Evolutionary conservation across 768 basidiomycete genomes (phyloP).

Genomic region (Hypholoma sublateritium): DNA sequence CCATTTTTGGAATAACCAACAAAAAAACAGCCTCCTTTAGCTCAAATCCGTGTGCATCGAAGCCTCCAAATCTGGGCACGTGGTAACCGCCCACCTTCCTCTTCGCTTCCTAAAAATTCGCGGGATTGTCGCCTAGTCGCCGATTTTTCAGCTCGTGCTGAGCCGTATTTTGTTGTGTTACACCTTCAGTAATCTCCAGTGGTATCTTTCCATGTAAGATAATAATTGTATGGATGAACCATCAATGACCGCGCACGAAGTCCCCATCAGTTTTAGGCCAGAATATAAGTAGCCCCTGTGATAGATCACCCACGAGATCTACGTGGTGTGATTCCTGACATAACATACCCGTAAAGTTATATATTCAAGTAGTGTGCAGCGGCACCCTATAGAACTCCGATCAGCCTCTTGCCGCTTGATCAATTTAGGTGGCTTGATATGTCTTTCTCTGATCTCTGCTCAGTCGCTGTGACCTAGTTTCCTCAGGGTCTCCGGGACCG

Average conservation of each 20-base stretch:
- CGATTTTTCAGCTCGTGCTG: neutral
- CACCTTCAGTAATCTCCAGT: too few species aligned
- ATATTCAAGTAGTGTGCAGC: conserved; percentile 7
- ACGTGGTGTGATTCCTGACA: neutral
- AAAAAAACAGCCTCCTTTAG: conserved; percentile 14
- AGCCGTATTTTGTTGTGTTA: neutral
- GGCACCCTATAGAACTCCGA: conserved; percentile 17
- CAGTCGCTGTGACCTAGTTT: neutral
- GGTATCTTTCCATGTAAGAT: too few species aligned
- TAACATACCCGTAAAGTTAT: conserved; percentile 16
- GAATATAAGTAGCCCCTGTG: neutral
- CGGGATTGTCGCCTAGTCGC: neutral
- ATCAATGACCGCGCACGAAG: neutral
- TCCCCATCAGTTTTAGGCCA: conserved; percentile 21
- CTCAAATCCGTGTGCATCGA: conserved; percentile 17
- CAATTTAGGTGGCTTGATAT: conserved; percentile 10
- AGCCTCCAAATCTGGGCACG: conserved; percentile 20
- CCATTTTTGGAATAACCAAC: conserved; percentile 15
- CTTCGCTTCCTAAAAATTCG: neutral
- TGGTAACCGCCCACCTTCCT: conserved; percentile 13
- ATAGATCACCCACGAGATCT: too few species aligned
- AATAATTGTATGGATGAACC: neutral
- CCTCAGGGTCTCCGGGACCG: neutral
- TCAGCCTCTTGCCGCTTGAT: conserved; percentile 14
- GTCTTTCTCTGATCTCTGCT: neutral